Evolutionary conservation across 768 basidiomycete species (phyloP).

Genomic region (Sutorius australiensis): DNA sequence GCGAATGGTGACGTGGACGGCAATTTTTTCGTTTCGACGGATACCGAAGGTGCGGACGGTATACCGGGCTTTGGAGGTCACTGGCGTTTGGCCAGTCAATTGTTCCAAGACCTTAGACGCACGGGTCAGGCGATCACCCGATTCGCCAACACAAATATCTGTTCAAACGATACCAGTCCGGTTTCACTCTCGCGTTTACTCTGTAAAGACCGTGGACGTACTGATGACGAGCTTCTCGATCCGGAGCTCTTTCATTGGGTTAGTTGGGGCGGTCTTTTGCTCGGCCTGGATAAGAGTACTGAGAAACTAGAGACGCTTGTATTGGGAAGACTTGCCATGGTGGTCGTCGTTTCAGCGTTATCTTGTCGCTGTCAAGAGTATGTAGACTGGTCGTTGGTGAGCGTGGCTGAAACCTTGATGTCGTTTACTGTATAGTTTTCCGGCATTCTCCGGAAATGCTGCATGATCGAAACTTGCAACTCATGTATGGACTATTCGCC

Average conservation of each 20-base stretch:
- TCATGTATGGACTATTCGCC: too few species aligned
- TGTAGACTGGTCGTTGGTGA: not conserved
- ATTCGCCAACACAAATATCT: constrained; percentile 99
- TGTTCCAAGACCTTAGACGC: constrained; percentile 99
- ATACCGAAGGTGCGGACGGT: constrained; percentile 99
- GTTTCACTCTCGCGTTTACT: not conserved
- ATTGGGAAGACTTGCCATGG: constrained; percentile 23
- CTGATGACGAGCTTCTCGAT: constrained; percentile 99
- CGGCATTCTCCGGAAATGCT: constrained; percentile 19
- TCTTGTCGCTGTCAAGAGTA: constrained; percentile 32
- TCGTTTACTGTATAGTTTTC: constrained; percentile 16
- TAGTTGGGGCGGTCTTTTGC: constrained; percentile 81
- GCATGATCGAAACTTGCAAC: too few species aligned
- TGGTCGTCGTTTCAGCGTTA: constrained; percentile 28
- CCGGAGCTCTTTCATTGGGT: constrained; percentile 93
- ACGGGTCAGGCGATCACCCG: constrained; percentile 97
- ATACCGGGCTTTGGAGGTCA: constrained; percentile 99
- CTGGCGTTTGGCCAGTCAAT: constrained; percentile 98
- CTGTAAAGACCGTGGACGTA: constrained; percentile 44
- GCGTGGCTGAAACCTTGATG: constrained; percentile 32
- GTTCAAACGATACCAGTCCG: not conserved
- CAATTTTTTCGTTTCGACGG: constrained; percentile 99
- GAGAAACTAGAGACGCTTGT: not conserved
- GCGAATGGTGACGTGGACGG: constrained; percentile 96
- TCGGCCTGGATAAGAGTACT: constrained; percentile 56